Conservation (phyloP, 2,329 filamentous ascomycete species). For the Thelonectria blattea region DNA sequence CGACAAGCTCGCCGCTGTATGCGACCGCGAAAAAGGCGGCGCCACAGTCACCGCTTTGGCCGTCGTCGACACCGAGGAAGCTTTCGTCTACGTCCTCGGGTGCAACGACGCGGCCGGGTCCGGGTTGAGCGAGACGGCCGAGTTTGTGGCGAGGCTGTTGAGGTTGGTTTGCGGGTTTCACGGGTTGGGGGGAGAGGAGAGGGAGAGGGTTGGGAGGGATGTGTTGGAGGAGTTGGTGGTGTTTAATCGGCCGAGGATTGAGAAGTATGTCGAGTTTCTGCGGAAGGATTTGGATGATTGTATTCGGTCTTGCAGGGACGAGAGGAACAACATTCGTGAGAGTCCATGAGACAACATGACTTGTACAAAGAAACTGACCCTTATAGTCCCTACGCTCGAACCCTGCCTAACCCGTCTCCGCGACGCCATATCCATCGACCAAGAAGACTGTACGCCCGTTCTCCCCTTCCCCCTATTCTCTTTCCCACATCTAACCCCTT, state of each 20-base stretch:
- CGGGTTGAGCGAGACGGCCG: not conserved
- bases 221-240: constrained; percentile 25
- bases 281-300: constrained; percentile 18
- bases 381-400: not conserved
- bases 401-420: not conserved
- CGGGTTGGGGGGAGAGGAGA: rapidly evolving
- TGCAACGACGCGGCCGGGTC: constrained; percentile 35
- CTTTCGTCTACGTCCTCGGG: constrained; percentile 40
- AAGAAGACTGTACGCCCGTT: not conserved
- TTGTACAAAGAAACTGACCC: not conserved
- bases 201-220: not conserved
- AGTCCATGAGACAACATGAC: rapidly evolving
- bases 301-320: constrained; percentile 13
- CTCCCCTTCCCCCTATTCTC: not conserved
- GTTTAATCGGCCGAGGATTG: constrained; percentile 30
- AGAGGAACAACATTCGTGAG: constrained; percentile 1
- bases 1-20: constrained; percentile 41
- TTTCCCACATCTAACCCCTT: too few species aligned
- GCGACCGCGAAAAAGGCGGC: constrained; percentile 39
- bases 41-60: constrained; percentile 41
- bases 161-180: constrained; percentile 12
- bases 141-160: constrained; percentile 26
- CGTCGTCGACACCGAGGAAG: constrained; percentile 37
- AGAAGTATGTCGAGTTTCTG: constrained; percentile 26
- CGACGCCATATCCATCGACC: not conserved